These are phyloP conservation scores for Daedaleopsis sinensis DNA, from an alignment of 768 basidiomycete species.

Conservation along the genomic window DNA sequence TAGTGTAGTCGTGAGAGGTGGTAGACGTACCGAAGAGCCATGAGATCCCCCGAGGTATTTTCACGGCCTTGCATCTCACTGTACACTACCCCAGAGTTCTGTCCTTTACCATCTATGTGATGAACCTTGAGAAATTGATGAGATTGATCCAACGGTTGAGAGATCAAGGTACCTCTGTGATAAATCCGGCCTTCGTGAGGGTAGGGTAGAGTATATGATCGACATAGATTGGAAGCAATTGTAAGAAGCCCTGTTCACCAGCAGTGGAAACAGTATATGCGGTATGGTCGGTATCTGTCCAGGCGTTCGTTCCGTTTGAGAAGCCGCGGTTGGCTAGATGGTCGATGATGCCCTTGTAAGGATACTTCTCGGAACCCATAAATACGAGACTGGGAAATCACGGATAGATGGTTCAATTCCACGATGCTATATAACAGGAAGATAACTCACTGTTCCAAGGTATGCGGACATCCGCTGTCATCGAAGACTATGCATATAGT, in stretches of 20 bases:
- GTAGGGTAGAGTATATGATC: conserved; percentile 98
- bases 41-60: conserved; percentile 89
- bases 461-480: conserved; percentile 95
- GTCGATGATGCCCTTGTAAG: conserved; percentile 95
- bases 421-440: conserved; percentile 5
- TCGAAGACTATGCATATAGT: conserved; percentile 68
- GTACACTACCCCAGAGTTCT: conserved; percentile 95
- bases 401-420: not conserved
- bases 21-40: conserved; percentile 73
- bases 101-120: conserved; percentile 88
- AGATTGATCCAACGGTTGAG: not conserved
- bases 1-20: too few relatives aligned
- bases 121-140: conserved; percentile 62
- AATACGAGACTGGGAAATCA: conserved; percentile 70
- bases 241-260: conserved; percentile 89
- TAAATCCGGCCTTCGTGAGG: conserved; percentile 82
- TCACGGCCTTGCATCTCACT: conserved; percentile 97
- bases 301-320: conserved; percentile 91
- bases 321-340: conserved; percentile 93
- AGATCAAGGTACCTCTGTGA: conserved; percentile 48
- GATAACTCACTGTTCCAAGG: conserved; percentile 85
- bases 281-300: conserved; percentile 96
- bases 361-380: conserved; percentile 94
- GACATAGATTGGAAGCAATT: conserved; percentile 85
- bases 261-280: conserved; percentile 97